Evolutionary conservation across 2,329 filamentous ascomycete genomes (phyloP), one percentile per base, ranked within the genome.

Genomic region (Penicillium thymicola): DNA sequence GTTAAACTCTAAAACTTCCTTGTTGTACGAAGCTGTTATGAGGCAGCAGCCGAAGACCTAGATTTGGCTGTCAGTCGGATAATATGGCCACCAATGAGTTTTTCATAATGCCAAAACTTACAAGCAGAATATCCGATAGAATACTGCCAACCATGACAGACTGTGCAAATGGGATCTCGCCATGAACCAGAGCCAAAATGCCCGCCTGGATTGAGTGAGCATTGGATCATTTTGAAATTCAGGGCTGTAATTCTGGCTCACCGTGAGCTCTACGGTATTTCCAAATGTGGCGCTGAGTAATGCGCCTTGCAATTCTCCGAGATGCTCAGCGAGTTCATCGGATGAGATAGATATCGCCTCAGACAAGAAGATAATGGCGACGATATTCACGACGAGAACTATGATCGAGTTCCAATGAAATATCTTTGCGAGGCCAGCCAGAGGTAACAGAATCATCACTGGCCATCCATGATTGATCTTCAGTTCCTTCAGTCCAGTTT

Each of bases 81-180:
- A 10, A 38, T 21, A 34, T 23, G 9, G 10, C 16, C 21, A 21
- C 10, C 41, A 16, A 6, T 18, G 2, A 16, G 2, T 14, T 3
- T 9, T 28, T 11, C 3, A 9, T 11, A 5, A 21, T 8, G 6
- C 14, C 8, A 7, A 21, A 2, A 21, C 56, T 41, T 25, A 62
- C 91, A 38, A 96, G 84, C 7, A 96, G 82, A 60, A 95, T 85
- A 76, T 96, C 96, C 60, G 91, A 95, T 34, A 96, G 80, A 65
- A 96, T 93, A 65, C 88, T 92, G 42, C 92, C 91, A 34, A 96
- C 84, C 90, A 96, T 95, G 57, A 89, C 92, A 23, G 91, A 87
- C 76, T 96, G 92, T 23, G 96, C 91, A 64, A 96, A 90, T 68
- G 90, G 84, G 70, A 94, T 93, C 75, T 96, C 88, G 59, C 85